phyloP scores from a whole-genome alignment of 1,139 yeast species.

The Kodamaea ohmeri region DNA sequence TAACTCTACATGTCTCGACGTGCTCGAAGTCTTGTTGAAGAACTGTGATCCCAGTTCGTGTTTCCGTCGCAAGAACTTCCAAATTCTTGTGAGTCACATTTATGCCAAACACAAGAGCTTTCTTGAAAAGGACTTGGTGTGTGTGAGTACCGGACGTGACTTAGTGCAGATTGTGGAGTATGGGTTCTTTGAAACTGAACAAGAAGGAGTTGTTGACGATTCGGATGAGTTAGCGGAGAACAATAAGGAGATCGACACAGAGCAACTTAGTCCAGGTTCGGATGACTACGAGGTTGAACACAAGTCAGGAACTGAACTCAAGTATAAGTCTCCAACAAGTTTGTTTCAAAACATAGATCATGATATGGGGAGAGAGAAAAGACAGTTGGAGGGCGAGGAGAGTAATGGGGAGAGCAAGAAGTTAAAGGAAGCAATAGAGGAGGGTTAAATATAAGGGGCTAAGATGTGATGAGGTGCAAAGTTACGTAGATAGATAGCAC shows the following conservation, averaged over 20 bases:
- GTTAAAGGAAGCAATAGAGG: slow-evolving; percentile 1
- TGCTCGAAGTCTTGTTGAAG: slow-evolving; percentile 53
- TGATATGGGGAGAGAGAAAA: slow-evolving; percentile 15
- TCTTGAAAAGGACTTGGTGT: slow-evolving; percentile 29
- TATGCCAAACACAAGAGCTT: slow-evolving; percentile 40
- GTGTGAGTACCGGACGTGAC: slow-evolving; percentile 33
- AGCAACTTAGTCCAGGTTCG: slow-evolving; percentile 5
- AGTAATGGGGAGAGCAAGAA: slow-evolving; percentile 9
- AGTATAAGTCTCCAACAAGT: slow-evolving; percentile 12
- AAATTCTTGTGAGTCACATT: slow-evolving; percentile 48
- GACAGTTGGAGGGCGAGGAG: slow-evolving; percentile 20
- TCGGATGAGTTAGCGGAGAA: slow-evolving; percentile 10
- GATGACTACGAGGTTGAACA: slow-evolving; percentile 2
- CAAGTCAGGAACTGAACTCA: slow-evolving; percentile 1
- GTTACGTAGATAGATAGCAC: too few species aligned
- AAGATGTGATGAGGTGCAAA: background rate
- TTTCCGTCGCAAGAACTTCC: slow-evolving; percentile 37
- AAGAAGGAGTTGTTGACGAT: slow-evolving; percentile 9
- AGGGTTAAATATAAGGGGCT: background rate
- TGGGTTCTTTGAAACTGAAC: slow-evolving; percentile 17
- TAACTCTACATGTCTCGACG: slow-evolving; percentile 73
- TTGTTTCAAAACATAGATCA: slow-evolving; percentile 15
- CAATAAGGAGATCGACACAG: slow-evolving; percentile 7
- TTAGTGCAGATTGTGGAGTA: slow-evolving; percentile 31
- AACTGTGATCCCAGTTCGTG: slow-evolving; percentile 26